Percentiles rank a stretch among this genome's conserved stretches.
phyloP scores from a whole-genome alignment of 768 basidiomycete species.

The Amanita fuliginea region DNA sequence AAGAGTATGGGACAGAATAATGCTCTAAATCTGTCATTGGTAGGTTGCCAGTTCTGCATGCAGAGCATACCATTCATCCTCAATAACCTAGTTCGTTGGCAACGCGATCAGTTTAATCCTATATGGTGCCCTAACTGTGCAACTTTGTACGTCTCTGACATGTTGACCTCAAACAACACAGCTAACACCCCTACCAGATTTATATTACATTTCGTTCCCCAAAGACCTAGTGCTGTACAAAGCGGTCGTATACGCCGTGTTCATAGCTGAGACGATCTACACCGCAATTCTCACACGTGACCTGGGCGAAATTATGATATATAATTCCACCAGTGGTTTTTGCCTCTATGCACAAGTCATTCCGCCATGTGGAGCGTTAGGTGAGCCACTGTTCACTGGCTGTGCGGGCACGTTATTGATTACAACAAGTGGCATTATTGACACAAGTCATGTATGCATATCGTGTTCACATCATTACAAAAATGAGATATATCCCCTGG shows the following conservation, averaged over 20 bases:
- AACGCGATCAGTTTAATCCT: not conserved
- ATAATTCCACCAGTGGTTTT: not conserved
- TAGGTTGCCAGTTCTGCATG: not conserved
- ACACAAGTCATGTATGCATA: not conserved
- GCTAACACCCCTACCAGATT: conserved; percentile 2
- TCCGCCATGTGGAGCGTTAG: not conserved
- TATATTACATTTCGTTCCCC: conserved; percentile 11
- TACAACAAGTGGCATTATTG: not conserved
- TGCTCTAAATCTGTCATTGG: not conserved
- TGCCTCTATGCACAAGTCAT: not conserved
- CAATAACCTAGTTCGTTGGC: not conserved
- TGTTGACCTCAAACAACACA: not conserved
- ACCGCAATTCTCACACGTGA: not conserved
- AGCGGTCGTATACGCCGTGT: conserved; percentile 8
- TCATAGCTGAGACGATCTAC: conserved; percentile 7
- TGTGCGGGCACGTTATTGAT: not conserved
- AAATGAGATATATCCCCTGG: not conserved
- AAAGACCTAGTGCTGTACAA: conserved; percentile 6
- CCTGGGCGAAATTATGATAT: not conserved
- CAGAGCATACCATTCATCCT: too few species aligned
- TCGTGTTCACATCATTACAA: not conserved
- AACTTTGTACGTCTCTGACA: conserved; percentile 3
- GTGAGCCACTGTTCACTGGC: not conserved
- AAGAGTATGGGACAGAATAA: too few species aligned
- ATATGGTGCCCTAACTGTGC: conserved; percentile 3